Base-by-base conservation (phyloP, 345 rosid genomes). In the Bruguiera parviflora region DNA sequence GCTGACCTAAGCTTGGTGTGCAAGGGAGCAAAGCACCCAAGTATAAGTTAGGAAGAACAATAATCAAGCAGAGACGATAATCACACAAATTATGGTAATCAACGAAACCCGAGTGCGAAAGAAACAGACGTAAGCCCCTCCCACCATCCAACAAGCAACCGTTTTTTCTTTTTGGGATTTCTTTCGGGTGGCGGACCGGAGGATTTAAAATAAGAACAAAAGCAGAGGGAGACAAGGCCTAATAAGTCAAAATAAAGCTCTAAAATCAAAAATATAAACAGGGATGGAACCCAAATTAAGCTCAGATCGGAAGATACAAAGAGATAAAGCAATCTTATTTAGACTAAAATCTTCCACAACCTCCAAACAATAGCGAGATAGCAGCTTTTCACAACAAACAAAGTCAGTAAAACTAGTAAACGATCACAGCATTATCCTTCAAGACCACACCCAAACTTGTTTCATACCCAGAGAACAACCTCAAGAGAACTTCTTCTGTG, bases 291-390 rank as follows among this genome's bases (percentile, higher is more conserved):
- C 37, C 66, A 20, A 46, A 18, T 56, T 13, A 53, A 31, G 64
- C 52, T 66, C 73, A 68, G 77, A 72, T 71, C 76, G 53, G 52
- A 53, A 68, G n/a, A 72, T 28, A 66, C 61, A 64, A 18, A 31
- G 47, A n/a, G 28, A 13, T 56, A 25, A 59, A 60, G 33, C 62
- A 39, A 65, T 52, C 19, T 15, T 29, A 24, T 56, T 56, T 64
- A 27, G 15, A 51, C 61, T 19, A 7, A 33, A 33, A 65, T 46
- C 15, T 28, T 35, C 27, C 62, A 65, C 25, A 70, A 58, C 58
- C 55, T 37, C 28, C 61, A 69, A 57, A 65, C 7, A 63, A 28
- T 20, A 52, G 25, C 22, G n/a, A 63, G 46, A 16, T 21, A 22
- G 21, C 18, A 46, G 47, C 53, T 19, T 51, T 47, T 58, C 35